These are phyloP conservation scores for Didymellaceae sp. DNA, from an alignment of 2,329 filamentous ascomycete species.

Conservation along the genomic window DNA sequence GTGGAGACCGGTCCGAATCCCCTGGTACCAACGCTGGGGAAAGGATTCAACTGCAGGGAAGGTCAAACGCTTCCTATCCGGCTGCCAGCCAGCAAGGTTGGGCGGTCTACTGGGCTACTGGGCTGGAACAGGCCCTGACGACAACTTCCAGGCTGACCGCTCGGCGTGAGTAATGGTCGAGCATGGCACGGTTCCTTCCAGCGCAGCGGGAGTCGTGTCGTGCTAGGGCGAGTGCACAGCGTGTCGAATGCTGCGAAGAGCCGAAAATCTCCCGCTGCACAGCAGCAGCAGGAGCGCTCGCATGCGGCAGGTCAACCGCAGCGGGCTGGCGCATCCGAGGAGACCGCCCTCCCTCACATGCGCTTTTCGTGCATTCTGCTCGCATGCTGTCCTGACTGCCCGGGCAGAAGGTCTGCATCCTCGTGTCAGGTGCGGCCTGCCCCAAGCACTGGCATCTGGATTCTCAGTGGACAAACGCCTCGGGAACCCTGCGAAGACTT, in stretches of 20 bases:
- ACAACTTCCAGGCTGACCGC: slow-evolving; percentile 28
- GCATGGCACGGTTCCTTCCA: slow-evolving; percentile 35
- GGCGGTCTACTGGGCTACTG: slow-evolving; percentile 36
- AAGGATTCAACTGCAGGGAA: slow-evolving; percentile 38
- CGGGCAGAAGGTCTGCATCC: slow-evolving; percentile 1
- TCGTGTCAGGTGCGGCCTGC: background rate
- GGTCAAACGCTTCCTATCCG: slow-evolving; percentile 36
- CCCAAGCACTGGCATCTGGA: too few relatives aligned
- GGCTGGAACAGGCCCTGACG: slow-evolving; percentile 33
- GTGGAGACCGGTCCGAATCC: slow-evolving; percentile 32
- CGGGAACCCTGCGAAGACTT: too few relatives aligned
- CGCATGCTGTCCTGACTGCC: slow-evolving; percentile 1
- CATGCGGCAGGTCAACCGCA: slow-evolving; percentile 30
- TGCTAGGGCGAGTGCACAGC: slow-evolving; percentile 18
- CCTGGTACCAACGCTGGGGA: slow-evolving; percentile 33
- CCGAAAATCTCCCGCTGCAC: slow-evolving; percentile 35
- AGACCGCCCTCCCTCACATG: slow-evolving; percentile 17
- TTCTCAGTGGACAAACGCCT: too few relatives aligned
- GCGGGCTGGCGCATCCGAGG: slow-evolving; percentile 1
- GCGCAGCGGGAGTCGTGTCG: slow-evolving; percentile 32
- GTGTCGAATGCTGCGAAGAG: slow-evolving; percentile 12
- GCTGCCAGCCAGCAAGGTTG: slow-evolving; percentile 33
- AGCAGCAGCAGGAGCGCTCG: slow-evolving; percentile 10
- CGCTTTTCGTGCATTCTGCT: slow-evolving; percentile 1
- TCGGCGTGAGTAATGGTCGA: slow-evolving; percentile 33